Conservation (phyloP, 176 grass and related monocot species). For the Musa beccarii region DNA sequence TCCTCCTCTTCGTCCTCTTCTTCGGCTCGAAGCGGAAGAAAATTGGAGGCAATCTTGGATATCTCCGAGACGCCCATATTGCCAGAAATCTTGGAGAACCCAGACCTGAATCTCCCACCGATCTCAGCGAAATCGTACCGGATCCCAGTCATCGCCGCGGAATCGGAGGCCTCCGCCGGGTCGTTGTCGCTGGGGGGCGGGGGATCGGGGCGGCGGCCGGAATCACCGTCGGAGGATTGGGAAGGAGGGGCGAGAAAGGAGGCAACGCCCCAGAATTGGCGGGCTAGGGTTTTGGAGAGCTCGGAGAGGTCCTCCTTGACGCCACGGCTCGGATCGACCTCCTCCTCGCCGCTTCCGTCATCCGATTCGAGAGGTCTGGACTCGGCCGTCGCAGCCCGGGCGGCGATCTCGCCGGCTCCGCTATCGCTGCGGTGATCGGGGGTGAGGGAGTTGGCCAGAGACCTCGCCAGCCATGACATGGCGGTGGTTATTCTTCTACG, state of each 20-base stretch:
- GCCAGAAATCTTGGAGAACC: slow-evolving; percentile 57
- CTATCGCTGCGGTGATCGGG: slow-evolving; percentile 21
- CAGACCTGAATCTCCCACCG: slow-evolving; percentile 41
- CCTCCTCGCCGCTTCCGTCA: neutral
- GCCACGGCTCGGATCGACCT: slow-evolving; percentile 38
- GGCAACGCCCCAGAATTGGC: slow-evolving; percentile 65
- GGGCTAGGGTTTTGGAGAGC: slow-evolving; percentile 52
- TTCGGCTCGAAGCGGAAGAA: slow-evolving; percentile 49
- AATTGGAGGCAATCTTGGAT: slow-evolving; percentile 68
- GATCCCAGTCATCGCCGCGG: slow-evolving; percentile 43
- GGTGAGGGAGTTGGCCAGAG: slow-evolving; percentile 49
- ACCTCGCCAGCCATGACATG: slow-evolving; percentile 89
- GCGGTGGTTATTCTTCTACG: slow-evolving; percentile 6
- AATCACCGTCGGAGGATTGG: neutral
- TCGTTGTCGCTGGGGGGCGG: too few relatives aligned
- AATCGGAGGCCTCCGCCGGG: slow-evolving; percentile 11
- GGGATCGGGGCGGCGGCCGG: neutral
- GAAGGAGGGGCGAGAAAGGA: slow-evolving; percentile 53
- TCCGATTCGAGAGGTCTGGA: neutral
- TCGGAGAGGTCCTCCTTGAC: slow-evolving; percentile 87
- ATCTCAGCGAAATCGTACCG: slow-evolving; percentile 53
- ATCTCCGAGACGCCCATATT: slow-evolving; percentile 63
- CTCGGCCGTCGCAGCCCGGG: neutral
- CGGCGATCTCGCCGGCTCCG: slow-evolving; percentile 12
- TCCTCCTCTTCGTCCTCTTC: slow-evolving; percentile 27